These are phyloP conservation scores for Pythium apleroticum DNA, from an alignment of 352 stramenopile species.

Conservation along the genomic window DNA sequence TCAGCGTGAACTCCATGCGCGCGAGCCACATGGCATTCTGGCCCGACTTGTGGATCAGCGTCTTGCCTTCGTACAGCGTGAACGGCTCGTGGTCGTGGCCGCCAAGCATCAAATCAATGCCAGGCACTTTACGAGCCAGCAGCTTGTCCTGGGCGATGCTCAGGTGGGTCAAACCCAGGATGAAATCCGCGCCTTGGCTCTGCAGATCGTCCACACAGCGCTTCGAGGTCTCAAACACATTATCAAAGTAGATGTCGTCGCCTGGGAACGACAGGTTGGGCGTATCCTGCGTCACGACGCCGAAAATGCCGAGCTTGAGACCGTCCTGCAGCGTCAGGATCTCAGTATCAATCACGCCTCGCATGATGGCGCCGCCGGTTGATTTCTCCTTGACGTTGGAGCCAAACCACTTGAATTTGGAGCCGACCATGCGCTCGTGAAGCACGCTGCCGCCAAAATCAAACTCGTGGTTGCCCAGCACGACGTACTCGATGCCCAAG, in stretches of 20 bases:
- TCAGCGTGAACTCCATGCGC: conserved; percentile 72
- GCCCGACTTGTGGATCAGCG: conserved; percentile 89
- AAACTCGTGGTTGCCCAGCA: conserved; percentile 83
- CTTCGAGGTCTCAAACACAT: conserved; percentile 44
- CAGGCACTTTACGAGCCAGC: conserved; percentile 56
- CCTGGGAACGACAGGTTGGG: conserved; percentile 40
- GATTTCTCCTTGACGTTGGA: conserved; percentile 61
- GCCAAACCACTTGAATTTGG: conserved; percentile 72
- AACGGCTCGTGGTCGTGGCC: conserved; percentile 92
- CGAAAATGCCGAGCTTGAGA: conserved; percentile 67
- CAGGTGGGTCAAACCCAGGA: conserved; percentile 85
- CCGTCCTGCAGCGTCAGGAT: conserved; percentile 48
- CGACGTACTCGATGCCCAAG: conserved; percentile 68
- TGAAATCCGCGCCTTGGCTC: conserved; percentile 69
- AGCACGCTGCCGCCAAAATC: conserved; percentile 64
- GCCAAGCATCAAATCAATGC: conserved; percentile 86
- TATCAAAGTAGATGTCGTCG: conserved; percentile 50
- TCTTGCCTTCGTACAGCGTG: conserved; percentile 75
- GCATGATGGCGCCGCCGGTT: conserved; percentile 24
- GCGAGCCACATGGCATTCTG: conserved; percentile 88
- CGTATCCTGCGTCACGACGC: conserved; percentile 67
- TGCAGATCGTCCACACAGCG: conserved; percentile 64
- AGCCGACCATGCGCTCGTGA: conserved; percentile 50
- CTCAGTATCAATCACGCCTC: conserved; percentile 43
- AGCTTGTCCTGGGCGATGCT: conserved; percentile 74